A percentile compares a stretch with the other conserved stretches of the same genome.
Conservation (phyloP, 2,329 filamentous ascomycete genomes). For the Xylaria sp. region DNA sequence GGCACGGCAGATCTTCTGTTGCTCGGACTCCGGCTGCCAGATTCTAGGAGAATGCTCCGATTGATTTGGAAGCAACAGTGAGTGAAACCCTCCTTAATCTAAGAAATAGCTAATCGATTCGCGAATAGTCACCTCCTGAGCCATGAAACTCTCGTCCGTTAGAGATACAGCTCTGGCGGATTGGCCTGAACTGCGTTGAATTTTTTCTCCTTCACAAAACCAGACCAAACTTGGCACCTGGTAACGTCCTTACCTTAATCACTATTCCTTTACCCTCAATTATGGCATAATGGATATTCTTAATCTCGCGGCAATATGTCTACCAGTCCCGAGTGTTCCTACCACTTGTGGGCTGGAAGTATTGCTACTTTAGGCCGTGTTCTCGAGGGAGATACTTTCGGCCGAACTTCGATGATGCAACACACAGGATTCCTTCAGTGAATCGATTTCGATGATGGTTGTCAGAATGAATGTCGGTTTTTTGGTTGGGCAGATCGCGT, state of each 20-base stretch:
- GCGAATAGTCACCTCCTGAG: not conserved
- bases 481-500: not conserved
- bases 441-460: not conserved
- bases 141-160: not conserved
- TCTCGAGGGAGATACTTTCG: no score
- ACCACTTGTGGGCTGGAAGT: no score
- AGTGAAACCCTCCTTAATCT: not conserved
- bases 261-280: not conserved
- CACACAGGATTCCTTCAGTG: not conserved
- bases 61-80: not conserved
- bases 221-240: no score
- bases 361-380: no score
- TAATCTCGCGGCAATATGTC: not conserved
- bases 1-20: constrained; percentile 7
- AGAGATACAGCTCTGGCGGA: no score
- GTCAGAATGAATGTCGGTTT: not conserved
- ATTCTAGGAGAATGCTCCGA: not conserved
- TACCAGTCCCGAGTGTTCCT: not conserved
- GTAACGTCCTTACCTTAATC: not conserved
- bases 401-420: no score
- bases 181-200: not conserved
- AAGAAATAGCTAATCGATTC: not conserved
- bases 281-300: not conserved
- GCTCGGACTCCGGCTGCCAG: constrained; percentile 20
- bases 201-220: not conserved